Evolutionary conservation across 495 filamentous ascomycete genomes (phyloP).

Genomic region (Annulohypoxylon bovei): DNA sequence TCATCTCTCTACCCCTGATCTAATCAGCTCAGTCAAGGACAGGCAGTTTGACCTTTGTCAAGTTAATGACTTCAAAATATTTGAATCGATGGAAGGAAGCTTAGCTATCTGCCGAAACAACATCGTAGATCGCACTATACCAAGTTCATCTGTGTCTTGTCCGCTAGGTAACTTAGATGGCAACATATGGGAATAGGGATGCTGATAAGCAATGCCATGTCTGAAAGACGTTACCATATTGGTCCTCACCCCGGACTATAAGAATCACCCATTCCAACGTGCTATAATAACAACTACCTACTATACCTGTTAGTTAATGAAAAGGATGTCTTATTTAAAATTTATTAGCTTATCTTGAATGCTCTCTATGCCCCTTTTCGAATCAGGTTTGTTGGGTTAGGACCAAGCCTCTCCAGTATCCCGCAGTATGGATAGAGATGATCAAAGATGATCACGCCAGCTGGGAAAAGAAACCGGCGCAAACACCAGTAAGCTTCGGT

Average conservation of each 20-base stretch:
- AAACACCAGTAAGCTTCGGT: slow-evolving; percentile 6
- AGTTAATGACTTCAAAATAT: background rate
- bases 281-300: background rate
- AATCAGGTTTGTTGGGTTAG: background rate
- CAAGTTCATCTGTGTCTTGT: slow-evolving; percentile 15
- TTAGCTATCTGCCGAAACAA: slow-evolving; percentile 5
- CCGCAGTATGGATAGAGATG: background rate
- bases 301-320: background rate
- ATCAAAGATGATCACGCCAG: background rate
- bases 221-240: slow-evolving; percentile 8
- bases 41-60: background rate
- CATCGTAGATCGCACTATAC: slow-evolving; percentile 11
- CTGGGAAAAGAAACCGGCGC: background rate
- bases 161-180: background rate
- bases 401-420: background rate
- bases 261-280: slow-evolving; percentile 17
- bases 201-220: slow-evolving; percentile 32
- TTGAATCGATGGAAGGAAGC: background rate
- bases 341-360: background rate
- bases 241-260: slow-evolving; percentile 7
- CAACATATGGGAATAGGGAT: slow-evolving; percentile 22
- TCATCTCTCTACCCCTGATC: background rate
- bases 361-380: background rate
- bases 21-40: background rate
- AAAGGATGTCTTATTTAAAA: background rate